These are phyloP conservation scores for Fusarium bactridioides DNA, from an alignment of 2,329 filamentous ascomycete genomes.

Conservation along the genomic window DNA sequence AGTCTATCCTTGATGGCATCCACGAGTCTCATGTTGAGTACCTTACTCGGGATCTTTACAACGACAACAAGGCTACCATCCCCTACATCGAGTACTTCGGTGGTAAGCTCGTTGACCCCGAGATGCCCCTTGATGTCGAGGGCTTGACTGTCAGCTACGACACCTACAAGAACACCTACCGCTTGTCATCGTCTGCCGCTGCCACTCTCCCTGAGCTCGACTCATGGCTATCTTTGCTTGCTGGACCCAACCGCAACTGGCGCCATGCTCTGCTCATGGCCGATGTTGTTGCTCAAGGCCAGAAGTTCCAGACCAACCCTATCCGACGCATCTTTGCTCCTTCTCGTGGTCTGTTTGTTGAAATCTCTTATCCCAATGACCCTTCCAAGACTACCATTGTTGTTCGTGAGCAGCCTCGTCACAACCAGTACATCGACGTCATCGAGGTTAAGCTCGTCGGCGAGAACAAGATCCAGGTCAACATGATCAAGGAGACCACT, in stretches of 20 bases:
- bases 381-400: constrained; percentile 83
- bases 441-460: constrained; percentile 82
- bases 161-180: constrained; percentile 79
- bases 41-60: constrained; percentile 82
- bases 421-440: constrained; percentile 87
- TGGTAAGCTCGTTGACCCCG: constrained; percentile 78
- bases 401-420: constrained; percentile 86
- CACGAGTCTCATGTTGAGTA: constrained; percentile 86
- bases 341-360: constrained; percentile 84
- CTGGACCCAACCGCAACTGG: constrained; percentile 88
- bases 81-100: constrained; percentile 95
- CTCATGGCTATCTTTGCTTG: constrained; percentile 87
- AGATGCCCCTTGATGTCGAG: constrained; percentile 80
- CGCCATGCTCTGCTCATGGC: constrained; percentile 92
- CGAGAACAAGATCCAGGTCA: constrained; percentile 83
- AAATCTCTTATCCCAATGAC: constrained; percentile 83
- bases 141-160: constrained; percentile 86
- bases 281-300: constrained; percentile 92
- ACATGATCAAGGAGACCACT: constrained; percentile 92
- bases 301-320: constrained; percentile 97
- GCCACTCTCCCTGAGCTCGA: constrained; percentile 80
- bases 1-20: constrained; percentile 91
- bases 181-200: constrained; percentile 78
- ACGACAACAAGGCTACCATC: constrained; percentile 74
- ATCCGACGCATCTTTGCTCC: constrained; percentile 92